Evolutionary conservation across 2,329 filamentous ascomycete genomes (phyloP), one percentile per base, ranked within the genome.

Genomic region (Colletotrichum musae): DNA sequence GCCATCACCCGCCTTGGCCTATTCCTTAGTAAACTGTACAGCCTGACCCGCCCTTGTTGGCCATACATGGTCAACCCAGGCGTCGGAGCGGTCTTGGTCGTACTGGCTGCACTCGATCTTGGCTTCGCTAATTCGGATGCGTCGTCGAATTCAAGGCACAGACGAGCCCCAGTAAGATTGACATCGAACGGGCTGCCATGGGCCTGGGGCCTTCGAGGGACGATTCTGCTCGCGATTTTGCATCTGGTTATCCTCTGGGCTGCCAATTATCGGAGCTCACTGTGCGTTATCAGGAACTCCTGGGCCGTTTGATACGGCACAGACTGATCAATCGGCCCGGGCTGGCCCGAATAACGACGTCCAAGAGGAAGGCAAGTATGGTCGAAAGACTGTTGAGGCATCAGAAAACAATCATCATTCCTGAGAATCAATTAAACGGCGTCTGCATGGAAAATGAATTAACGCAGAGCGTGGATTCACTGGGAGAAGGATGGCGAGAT

Each of bases 21-120:
- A 1, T 95, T 97, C 74, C 77, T 92, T 6, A 72, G 87, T 58
- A 97, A 97, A 78, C 80, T 94, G 9, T 80, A 86, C 13, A 89
- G 89, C 0, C 80, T 96, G 10, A 85, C 87, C 3, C 85, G 87
- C 54, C 88, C 91, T 1, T 97, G 94, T 78, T 89, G 89, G 77
- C 94, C 94, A 0, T 90, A 91, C 66, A 89, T 90, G 51, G 85
- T 89, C n/a, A 91, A 87, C 52, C 83, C 89, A 6, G 87, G 87
- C 78, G 80, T 94, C 5, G 84, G 89, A 5, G 90, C 92, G 72
- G 89, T 92, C 3, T 82, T 97, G 2, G 81, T 97, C 5, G 80
- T 87, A 4, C 78, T 95, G 7, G 94, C 93, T 9, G 89, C 87
- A 1, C 74, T 94, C 13, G 93, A 95, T 65, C 77, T 91, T n/a